Percentiles rank a stretch among this genome's conserved stretches.
Evolutionary conservation across 192 early-diverging fungal species (phyloP).

Genomic region (Chytriomyces confervae): DNA sequence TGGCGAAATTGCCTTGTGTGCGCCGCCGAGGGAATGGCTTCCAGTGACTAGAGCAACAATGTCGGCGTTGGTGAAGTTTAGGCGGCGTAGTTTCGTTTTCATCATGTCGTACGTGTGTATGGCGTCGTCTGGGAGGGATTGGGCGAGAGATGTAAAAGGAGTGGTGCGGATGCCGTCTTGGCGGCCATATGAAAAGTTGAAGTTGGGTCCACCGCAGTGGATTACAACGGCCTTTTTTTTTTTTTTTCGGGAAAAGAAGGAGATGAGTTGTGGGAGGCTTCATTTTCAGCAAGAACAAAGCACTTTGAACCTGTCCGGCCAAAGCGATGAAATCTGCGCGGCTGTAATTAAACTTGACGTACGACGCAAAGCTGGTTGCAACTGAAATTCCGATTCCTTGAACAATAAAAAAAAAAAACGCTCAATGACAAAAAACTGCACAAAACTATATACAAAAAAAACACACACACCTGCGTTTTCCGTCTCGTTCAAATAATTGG

Average conservation of each 20-base stretch:
- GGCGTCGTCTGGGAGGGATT: constrained; percentile 6
- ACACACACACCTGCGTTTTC: constrained; percentile 14
- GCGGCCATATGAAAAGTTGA: constrained; percentile 30
- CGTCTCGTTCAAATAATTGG: constrained; percentile 12
- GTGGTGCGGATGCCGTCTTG: constrained; percentile 1
- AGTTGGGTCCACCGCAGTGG: constrained; percentile 42
- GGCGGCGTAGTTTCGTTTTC: background rate
- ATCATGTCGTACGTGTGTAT: background rate
- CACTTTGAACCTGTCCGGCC: constrained; percentile 15
- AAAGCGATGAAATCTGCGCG: constrained; percentile 41
- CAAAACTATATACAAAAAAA: no score
- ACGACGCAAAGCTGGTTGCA: constrained; percentile 6
- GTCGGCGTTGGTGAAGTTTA: constrained; percentile 35
- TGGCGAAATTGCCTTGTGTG: constrained; percentile 26
- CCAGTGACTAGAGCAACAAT: constrained; percentile 38
- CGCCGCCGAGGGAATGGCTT: constrained; percentile 38
- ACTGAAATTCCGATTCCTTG: background rate
- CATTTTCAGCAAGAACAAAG: no score
- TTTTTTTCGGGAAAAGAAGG: no score
- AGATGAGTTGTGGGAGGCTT: no score
- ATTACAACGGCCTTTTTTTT: constrained; percentile 18
- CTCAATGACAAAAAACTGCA: no score
- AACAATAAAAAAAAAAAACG: no score
- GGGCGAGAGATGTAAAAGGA: background rate
- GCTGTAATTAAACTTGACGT: constrained; percentile 8